phyloP scores from a whole-genome alignment of 208 protist genomes.

The Acanthamoeba triangularis region DNA sequence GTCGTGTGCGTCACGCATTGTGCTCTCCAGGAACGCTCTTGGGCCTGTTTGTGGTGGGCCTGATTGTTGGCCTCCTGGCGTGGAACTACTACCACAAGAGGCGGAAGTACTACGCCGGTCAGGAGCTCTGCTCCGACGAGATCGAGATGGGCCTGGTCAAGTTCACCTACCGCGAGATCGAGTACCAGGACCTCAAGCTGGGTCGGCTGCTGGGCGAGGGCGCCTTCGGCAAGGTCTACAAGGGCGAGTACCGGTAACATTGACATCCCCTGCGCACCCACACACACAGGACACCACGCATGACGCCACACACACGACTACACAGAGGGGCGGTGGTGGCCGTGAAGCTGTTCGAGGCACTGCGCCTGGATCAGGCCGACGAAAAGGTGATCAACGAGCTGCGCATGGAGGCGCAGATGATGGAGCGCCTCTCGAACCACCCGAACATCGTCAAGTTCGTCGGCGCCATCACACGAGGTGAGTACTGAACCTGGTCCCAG shows the following conservation, averaged over 20 bases:
- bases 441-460: slow-evolving; percentile 76
- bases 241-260: neutral
- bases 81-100: neutral
- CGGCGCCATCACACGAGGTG: slow-evolving; percentile 43
- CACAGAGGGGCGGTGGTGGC: slow-evolving; percentile 39
- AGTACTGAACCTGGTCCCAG: neutral
- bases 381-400: slow-evolving; percentile 59
- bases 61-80: neutral
- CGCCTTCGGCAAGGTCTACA: slow-evolving; percentile 75
- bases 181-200: slow-evolving; percentile 65
- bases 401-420: slow-evolving; percentile 65
- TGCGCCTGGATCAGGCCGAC: slow-evolving; percentile 42
- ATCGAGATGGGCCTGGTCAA: neutral
- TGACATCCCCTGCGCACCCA: no score
- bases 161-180: slow-evolving; percentile 69
- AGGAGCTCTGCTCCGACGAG: neutral
- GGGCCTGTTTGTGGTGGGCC: neutral
- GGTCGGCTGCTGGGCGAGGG: slow-evolving; percentile 50
- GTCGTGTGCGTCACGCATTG: no score
- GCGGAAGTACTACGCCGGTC: slow-evolving; percentile 26
- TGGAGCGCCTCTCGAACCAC: slow-evolving; percentile 76
- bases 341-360: slow-evolving; percentile 69
- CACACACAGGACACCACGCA: neutral
- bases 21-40: neutral
- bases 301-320: neutral